A percentile compares a stretch with the other conserved stretches of the same genome.
These are phyloP conservation scores for Hypocreales sp. DNA, from an alignment of 2,329 filamentous ascomycete genomes.

Conservation along the genomic window DNA sequence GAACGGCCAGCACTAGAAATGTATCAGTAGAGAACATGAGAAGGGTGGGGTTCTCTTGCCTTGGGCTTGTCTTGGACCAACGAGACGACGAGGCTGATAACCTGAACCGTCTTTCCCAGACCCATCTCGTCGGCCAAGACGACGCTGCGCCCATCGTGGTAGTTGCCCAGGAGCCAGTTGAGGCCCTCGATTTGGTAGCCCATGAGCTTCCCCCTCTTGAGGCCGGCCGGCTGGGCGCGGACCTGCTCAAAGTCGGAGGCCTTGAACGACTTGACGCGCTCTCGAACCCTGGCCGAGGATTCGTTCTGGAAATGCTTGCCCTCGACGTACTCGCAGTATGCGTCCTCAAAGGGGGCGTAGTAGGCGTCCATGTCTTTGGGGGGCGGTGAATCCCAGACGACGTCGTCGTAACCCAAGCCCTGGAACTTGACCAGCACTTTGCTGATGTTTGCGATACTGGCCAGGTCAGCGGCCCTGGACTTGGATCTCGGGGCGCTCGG, in stretches of 20 bases:
- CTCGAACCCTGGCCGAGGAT: slow-evolving; percentile 42
- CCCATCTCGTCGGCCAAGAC: slow-evolving; percentile 98
- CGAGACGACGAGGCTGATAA: slow-evolving; percentile 67
- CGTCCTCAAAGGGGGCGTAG: slow-evolving; percentile 66
- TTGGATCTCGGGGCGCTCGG: slow-evolving; percentile 29
- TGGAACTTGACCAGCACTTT: slow-evolving; percentile 80
- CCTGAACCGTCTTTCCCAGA: slow-evolving; percentile 90
- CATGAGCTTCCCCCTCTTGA: slow-evolving; percentile 76
- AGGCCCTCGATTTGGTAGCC: slow-evolving; percentile 83
- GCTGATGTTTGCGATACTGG: slow-evolving; percentile 55
- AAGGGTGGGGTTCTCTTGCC: slow-evolving; percentile 4
- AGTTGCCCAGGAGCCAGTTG: slow-evolving; percentile 92
- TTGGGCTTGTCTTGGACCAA: slow-evolving; percentile 50
- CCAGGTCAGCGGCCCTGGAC: slow-evolving; percentile 54
- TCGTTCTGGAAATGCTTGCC: slow-evolving; percentile 54
- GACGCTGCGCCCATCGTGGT: slow-evolving; percentile 66
- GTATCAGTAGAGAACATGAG: slow-evolving; percentile 6
- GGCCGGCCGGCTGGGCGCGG: slow-evolving; percentile 53
- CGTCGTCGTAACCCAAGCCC: slow-evolving; percentile 78
- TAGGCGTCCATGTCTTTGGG: slow-evolving; percentile 43
- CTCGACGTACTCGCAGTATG: slow-evolving; percentile 75
- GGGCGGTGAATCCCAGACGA: slow-evolving; percentile 79
- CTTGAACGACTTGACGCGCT: slow-evolving; percentile 55
- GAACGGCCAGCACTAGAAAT: slow-evolving; percentile 62
- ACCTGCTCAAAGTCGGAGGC: slow-evolving; percentile 52